Base-by-base conservation (phyloP, 352 stramenopile species). In the Phytophthora citrophthora region DNA sequence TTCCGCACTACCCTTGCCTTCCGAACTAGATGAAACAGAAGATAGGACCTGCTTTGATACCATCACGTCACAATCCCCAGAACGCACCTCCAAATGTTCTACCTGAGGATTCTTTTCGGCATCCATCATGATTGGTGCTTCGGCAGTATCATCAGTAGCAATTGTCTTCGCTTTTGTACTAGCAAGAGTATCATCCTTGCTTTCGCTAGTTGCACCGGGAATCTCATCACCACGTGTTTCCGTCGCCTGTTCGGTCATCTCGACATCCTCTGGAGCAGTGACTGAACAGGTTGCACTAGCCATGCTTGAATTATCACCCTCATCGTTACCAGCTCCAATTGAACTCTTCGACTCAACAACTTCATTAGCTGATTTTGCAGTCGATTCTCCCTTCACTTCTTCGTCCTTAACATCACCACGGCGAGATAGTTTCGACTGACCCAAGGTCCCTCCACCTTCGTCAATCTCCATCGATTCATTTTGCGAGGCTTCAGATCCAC, bases 391-490 rank as follows among this genome's bases (percentile, higher is more conserved):
- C 18, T 61, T 53, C 26, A 31, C 32, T 40, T 8, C 16, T 18
- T 56, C 58, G 48, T 47, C 32, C 29, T 29, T 7, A 29, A 23
- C 27, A 41, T 31, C 60, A 32, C 10, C 57, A 58, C 27, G 32
- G 41, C 27, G n/a, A 18, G 24, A 18, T 2, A n/a, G 15, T 49
- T 58, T 34, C 34, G 26, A 48, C 9, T 40, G 6, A 36, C 51
- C 24, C 41, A 23, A 34, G 41, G n/a, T 59, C 32, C 39, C 47
- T 57, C 58, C 47, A 18, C 16, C 9, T 34, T 57, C 41, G 20
- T 62, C 46, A 34, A 64, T 38, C 43, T 64, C 38, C 23, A 60
- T 60, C 9, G 47, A 63, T 5, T 54, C 47, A 23, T 16, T 41
- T 12, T 8, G 49, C 51, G 27, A 46, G 38, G 16, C 55, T 36